Conservation (phyloP, 2,329 filamentous ascomycete species). For the Scedosporium apiospermum region DNA sequence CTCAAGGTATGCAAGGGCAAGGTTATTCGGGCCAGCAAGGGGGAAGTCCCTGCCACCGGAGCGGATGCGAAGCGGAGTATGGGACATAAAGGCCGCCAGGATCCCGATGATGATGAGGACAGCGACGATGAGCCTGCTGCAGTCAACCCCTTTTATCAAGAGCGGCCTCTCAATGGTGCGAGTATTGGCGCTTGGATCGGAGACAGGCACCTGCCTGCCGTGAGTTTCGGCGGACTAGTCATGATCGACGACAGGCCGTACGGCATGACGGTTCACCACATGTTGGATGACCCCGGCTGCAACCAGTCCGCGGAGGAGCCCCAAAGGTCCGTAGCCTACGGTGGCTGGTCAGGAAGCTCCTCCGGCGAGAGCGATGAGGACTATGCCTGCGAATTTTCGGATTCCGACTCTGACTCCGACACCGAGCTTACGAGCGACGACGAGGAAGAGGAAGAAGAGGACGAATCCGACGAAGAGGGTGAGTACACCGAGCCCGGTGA, state of each 20-base stretch:
- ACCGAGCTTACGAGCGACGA: constrained; percentile 43
- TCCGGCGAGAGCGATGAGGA: constrained; percentile 38
- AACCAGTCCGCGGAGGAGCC: constrained; percentile 5
- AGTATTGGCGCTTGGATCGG: constrained; percentile 88
- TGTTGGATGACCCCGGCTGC: constrained; percentile 65
- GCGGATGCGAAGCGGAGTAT: constrained; percentile 19
- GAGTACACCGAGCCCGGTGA: constrained; percentile 59
- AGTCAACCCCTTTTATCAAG: constrained; percentile 68
- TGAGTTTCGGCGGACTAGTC: constrained; percentile 82
- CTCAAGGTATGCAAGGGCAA: constrained; percentile 66
- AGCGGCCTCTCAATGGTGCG: constrained; percentile 71
- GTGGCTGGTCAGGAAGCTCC: neutral
- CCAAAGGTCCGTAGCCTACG: constrained; percentile 5
- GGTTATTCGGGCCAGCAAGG: constrained; percentile 49
- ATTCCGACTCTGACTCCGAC: constrained; percentile 49
- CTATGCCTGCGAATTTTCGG: constrained; percentile 52
- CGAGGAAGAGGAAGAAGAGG: constrained; percentile 34
- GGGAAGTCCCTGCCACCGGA: constrained; percentile 14
- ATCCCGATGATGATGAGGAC: constrained; percentile 15
- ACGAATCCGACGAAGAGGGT: constrained; percentile 44
- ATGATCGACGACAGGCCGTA: constrained; percentile 76
- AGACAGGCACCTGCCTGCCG: constrained; percentile 77
- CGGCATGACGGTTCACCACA: constrained; percentile 95
- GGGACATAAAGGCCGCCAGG: constrained; percentile 14
- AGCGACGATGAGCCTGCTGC: constrained; percentile 30